These are phyloP conservation scores for Cladophialophora chaetospira DNA, from an alignment of 2,329 filamentous ascomycete genomes.

Conservation along the genomic window DNA sequence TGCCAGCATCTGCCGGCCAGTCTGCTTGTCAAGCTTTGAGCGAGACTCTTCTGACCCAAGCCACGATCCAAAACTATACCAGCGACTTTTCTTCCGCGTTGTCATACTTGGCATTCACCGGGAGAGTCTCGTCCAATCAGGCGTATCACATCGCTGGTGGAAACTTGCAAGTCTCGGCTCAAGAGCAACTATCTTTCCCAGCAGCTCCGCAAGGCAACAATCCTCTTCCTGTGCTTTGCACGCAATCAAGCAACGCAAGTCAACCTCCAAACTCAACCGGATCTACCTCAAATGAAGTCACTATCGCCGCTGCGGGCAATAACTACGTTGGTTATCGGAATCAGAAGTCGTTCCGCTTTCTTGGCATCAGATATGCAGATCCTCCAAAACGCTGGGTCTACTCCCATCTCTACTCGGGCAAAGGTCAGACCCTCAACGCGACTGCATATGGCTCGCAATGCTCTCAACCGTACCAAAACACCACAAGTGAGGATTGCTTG, in stretches of 20 bases:
- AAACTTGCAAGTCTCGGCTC: slow-evolving; percentile 39
- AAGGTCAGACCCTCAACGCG: slow-evolving; percentile 49
- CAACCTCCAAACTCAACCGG: slow-evolving; percentile 39
- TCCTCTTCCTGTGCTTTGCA: slow-evolving; percentile 53
- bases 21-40: slow-evolving; percentile 51
- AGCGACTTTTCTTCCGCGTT: slow-evolving; percentile 51
- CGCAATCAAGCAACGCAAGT: slow-evolving; percentile 47
- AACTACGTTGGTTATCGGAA: slow-evolving; percentile 55
- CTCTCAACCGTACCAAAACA: slow-evolving; percentile 38
- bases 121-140: slow-evolving; percentile 40
- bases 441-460: slow-evolving; percentile 51
- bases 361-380: slow-evolving; percentile 51
- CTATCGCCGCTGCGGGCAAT: slow-evolving; percentile 47
- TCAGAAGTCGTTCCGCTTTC: slow-evolving; percentile 54
- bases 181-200: slow-evolving; percentile 40
- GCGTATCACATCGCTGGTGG: slow-evolving; percentile 49
- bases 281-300: slow-evolving; percentile 43
- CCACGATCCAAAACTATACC: slow-evolving; percentile 46
- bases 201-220: slow-evolving; percentile 35
- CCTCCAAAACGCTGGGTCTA: slow-evolving; percentile 48
- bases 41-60: slow-evolving; percentile 50
- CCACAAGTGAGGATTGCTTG: slow-evolving; percentile 50
- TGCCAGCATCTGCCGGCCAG: slow-evolving; percentile 41
- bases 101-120: slow-evolving; percentile 49
- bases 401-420: slow-evolving; percentile 49